Conservation (phyloP, 2,329 filamentous ascomycete species). For the Pseudogymnoascus sp. region DNA sequence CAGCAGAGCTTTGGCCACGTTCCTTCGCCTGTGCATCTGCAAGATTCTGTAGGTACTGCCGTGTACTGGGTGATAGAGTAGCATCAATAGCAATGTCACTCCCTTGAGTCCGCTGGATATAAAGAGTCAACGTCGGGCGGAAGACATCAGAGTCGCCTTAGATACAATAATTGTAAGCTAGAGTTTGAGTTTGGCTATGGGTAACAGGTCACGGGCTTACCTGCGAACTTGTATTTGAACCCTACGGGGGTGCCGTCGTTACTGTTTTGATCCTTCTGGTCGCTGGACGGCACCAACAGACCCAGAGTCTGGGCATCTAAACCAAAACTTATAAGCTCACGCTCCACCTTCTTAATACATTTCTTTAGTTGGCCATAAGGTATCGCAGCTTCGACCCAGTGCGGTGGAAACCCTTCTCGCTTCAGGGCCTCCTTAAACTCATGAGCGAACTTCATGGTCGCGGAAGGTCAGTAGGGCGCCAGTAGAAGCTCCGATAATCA, state of each 20-base stretch:
- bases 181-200: not conserved
- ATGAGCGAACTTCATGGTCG: slow-evolving; percentile 75
- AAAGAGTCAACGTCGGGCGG: slow-evolving; percentile 60
- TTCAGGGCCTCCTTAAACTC: slow-evolving; percentile 63
- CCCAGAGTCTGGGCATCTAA: slow-evolving; percentile 63
- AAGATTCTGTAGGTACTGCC: slow-evolving; percentile 48
- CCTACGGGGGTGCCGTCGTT: slow-evolving; percentile 29
- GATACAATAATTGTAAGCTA: not conserved
- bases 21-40: not conserved
- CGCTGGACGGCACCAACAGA: slow-evolving; percentile 40
- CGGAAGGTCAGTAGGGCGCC: not conserved
- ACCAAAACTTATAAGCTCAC: slow-evolving; percentile 61
- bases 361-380: slow-evolving; percentile 83
- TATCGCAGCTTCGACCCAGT: slow-evolving; percentile 66
- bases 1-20: not conserved
- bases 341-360: slow-evolving; percentile 71
- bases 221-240: slow-evolving; percentile 48
- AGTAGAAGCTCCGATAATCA: not conserved
- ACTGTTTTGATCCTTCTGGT: slow-evolving; percentile 5
- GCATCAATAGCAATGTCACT: slow-evolving; percentile 52
- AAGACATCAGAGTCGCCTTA: slow-evolving; percentile 39
- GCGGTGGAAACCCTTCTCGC: slow-evolving; percentile 64
- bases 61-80: slow-evolving; percentile 47
- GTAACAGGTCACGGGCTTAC: slow-evolving; percentile 26
- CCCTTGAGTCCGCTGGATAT: slow-evolving; percentile 57